Evolutionary conservation across 2,329 filamentous ascomycete genomes (phyloP), one percentile per base, ranked within the genome.

Genomic region (Cercospora citrullina): DNA sequence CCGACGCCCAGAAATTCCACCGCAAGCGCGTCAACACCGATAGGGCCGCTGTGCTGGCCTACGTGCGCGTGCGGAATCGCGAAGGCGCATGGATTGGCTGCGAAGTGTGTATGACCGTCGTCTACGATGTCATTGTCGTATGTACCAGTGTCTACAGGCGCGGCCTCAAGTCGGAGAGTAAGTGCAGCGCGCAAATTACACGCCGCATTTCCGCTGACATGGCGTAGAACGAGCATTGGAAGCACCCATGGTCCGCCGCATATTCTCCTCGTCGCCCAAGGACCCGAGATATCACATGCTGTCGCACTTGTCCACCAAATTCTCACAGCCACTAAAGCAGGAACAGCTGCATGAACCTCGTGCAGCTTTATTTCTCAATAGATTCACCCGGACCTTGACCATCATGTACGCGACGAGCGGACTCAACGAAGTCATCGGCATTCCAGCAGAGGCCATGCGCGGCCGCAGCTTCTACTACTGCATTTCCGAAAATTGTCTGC

Each of bases 261-360:
- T 94, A 30, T 96, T 96, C 78, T 90, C 91, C 2, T 92, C 90
- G 28, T 94, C 92, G 7, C 91, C 91, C 14, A 85, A 89, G 74
- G 93, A 96, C 75, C 92, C 92, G 18, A 89, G 92, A 71, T 96
- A 96, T 78, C 91, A 95, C 80, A 96, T 96, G 92, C 82, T 96
- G 76, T 91, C 92, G 65, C 91, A 94, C 72, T 83, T 96, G 16
- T 96, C 93, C 10, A 86, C 89, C 75, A 95, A 94, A 77, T 96
- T 96, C 81, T 81, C 74, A 70, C 81, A 76, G 84, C 84, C 87
- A 0, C 82, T 87, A 16, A 78, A 83, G 60, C 85, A 85, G 71
- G 45, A 51, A 12, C 86, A 87, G 65, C 59, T 58, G 7, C 90
- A 92, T 72, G 93, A 96, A 77, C 92, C 92, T 8, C 87, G 93